phyloP scores from a whole-genome alignment of 257 asterid genomes.

The Fraxinus anomala region DNA sequence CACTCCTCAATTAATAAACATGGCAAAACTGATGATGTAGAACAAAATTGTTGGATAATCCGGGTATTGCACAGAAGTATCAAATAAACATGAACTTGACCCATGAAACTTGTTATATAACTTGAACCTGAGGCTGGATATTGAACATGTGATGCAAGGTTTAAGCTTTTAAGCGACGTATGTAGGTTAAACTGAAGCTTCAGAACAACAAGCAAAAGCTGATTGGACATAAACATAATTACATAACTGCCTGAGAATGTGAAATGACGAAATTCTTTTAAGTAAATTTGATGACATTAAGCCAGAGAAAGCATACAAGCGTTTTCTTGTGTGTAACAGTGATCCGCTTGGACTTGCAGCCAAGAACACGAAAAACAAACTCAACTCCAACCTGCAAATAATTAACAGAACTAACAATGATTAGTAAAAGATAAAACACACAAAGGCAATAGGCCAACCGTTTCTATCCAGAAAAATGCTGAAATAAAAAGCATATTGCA shows the following conservation, averaged over 20 bases:
- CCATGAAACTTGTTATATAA: neutral
- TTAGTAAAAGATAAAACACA: constrained; percentile 13
- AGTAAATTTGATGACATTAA: constrained; percentile 20
- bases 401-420: constrained; percentile 24
- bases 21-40: neutral
- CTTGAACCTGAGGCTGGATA: neutral
- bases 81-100: neutral
- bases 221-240: neutral
- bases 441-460: neutral
- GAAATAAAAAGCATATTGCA: constrained; percentile 18
- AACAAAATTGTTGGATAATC: neutral
- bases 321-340: constrained; percentile 97
- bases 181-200: constrained; percentile 26
- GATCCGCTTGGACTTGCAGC: constrained; percentile 96
- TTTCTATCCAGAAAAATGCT: constrained; percentile 20
- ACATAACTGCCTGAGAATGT: constrained; percentile 3
- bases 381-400: constrained; percentile 78
- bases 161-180: neutral
- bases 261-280: neutral
- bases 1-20: neutral
- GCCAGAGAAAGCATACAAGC: constrained; percentile 61
- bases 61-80: neutral
- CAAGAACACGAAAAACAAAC: constrained; percentile 85
- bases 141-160: constrained; percentile 2
- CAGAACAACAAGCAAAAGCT: constrained; percentile 13